Base-by-base conservation (phyloP, 2,329 filamentous ascomycete genomes). In the Diaporthe eres region DNA sequence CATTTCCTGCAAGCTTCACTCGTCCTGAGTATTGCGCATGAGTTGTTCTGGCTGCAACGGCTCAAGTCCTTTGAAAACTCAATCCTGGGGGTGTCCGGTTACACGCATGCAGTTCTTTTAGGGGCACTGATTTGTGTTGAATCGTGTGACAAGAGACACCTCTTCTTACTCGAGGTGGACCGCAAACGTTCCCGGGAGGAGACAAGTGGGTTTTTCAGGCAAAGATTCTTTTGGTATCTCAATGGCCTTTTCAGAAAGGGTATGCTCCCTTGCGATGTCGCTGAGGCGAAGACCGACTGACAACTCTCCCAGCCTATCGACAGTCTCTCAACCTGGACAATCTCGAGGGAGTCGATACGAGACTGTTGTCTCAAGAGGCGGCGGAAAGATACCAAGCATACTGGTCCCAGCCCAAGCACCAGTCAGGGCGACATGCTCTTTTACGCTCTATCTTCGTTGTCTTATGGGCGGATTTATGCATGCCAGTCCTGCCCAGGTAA, bases 1-100 rank as follows among this genome's bases (percentile, higher is more conserved):
- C 53, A 57, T 57, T 57, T 57, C 25, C 28, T 57, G 53, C 53
- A 57, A 57, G 53, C 53, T 17, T 57, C 53, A 31, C 53, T 57
- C 10, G 53, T 57, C 53, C 31, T 57, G 53, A 34, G 53, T 34
- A 57, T 57, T 31, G 3, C 28, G 28, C 53, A 57, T 34, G 53
- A 57, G 28, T 9, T 57, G 1, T 57, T 57, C 53, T 57, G 25
- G 53, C 15, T 57, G 53, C 53, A 57, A 57, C 53, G 28, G 28
- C 53, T 57, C 53, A 34, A 57, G 28, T 4, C 1, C 25, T 57
- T 57, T 19, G 5, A 57, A 6, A 4, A 31, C 13, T 28, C 8
- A 31, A 34, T 57, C 6, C 28, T 57, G 28, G 13, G 0, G 28
- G 53, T 31, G 5, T 34, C 13, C 5, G 28, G 53, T 6, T 34